These are phyloP conservation scores for Quercus agrifolia DNA, from an alignment of 306 rosid genomes.

Conservation along the genomic window DNA sequence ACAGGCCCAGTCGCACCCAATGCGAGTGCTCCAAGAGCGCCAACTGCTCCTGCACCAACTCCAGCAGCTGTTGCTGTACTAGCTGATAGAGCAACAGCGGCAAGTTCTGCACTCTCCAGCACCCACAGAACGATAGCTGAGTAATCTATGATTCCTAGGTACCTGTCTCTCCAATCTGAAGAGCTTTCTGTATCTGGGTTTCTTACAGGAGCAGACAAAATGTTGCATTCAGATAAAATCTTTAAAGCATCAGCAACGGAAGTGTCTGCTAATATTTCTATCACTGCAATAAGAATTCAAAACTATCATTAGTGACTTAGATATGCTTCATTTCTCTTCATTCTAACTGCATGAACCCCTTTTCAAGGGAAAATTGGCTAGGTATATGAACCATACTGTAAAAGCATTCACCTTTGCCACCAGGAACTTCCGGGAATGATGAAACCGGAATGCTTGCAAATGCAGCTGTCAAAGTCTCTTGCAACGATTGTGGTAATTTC, in stretches of 20 bases:
- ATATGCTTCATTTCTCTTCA: background rate
- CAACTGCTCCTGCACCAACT: constrained; percentile 77
- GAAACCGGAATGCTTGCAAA: constrained; percentile 79
- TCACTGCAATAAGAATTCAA: constrained; percentile 42
- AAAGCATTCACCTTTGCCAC: constrained; percentile 63
- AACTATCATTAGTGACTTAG: constrained; percentile 1
- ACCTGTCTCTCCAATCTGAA: constrained; percentile 71
- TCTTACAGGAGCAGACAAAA: constrained; percentile 80
- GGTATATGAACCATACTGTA: background rate
- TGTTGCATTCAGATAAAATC: constrained; percentile 75
- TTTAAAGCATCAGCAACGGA: constrained; percentile 57
- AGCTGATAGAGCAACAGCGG: constrained; percentile 74
- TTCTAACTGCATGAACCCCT: constrained; percentile 1
- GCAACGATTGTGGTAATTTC: constrained; percentile 64
- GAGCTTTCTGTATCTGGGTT: constrained; percentile 45
- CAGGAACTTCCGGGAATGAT: constrained; percentile 71
- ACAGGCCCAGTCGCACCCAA: constrained; percentile 79
- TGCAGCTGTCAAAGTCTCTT: constrained; percentile 69
- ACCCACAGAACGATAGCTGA: constrained; percentile 83
- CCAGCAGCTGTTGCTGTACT: constrained; percentile 86
- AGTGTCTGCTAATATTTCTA: constrained; percentile 78
- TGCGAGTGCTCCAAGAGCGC: constrained; percentile 77
- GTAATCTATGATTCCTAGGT: constrained; percentile 86
- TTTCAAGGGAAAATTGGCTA: too few species aligned
- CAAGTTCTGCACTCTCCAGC: constrained; percentile 88